phyloP scores from a whole-genome alignment of 139 green algal species.

The Chlamydomonas sp. region DNA sequence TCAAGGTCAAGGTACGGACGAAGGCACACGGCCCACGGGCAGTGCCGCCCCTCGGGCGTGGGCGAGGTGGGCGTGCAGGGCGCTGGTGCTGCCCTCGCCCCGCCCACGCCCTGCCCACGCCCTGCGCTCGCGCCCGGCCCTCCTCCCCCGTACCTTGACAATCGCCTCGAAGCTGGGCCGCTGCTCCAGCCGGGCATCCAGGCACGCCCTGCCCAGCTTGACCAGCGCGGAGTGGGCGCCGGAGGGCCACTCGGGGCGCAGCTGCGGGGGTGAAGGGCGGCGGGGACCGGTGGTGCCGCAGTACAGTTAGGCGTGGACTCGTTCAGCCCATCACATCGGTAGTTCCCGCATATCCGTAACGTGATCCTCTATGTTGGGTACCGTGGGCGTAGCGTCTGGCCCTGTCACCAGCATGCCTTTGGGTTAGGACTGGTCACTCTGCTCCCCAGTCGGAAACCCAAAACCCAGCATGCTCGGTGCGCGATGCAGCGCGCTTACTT shows the following conservation, averaged over 20 bases:
- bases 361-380: not conserved
- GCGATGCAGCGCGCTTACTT: no score
- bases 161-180: not conserved
- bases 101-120: not conserved
- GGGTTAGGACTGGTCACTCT: not conserved
- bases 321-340: no score
- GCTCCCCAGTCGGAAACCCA: no score
- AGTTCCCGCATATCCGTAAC: no score
- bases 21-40: no score
- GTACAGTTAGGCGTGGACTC: not conserved
- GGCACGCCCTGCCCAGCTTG: conserved; percentile 3
- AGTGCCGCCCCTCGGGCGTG: no score
- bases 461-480: no score
- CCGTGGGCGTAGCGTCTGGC: not conserved
- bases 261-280: not conserved
- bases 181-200: not conserved
- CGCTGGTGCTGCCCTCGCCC: not conserved
- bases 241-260: not conserved
- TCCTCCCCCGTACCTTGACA: not conserved
- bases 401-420: not conserved
- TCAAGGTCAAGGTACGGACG: not conserved
- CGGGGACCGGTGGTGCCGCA: not conserved
- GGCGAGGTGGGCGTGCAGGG: no score
- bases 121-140: no score
- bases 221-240: not conserved